Evolutionary conservation across 2,329 filamentous ascomycete genomes (phyloP).

Genomic region (Trichoderma arundinaceum): DNA sequence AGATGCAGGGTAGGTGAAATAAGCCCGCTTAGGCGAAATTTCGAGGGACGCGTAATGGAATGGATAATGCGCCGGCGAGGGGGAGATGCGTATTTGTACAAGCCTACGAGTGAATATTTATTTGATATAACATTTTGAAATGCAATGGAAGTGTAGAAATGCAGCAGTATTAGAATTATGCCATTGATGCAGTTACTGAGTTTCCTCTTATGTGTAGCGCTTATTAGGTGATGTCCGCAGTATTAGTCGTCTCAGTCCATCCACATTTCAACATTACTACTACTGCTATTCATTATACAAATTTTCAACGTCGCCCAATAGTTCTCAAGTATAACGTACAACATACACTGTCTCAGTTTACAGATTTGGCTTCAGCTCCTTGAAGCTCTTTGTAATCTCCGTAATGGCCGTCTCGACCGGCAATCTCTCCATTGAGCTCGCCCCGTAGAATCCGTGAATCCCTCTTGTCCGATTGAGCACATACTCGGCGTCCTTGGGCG

Average conservation of each 20-base stretch:
- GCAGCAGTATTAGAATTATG: neutral
- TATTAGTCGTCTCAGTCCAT: too few species aligned
- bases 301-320: too few species aligned
- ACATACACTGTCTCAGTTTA: neutral
- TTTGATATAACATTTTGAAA: too few species aligned
- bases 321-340: too few species aligned
- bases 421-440: slow-evolving; percentile 71
- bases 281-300: too few species aligned
- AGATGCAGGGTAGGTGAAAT: slow-evolving; percentile 19
- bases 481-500: slow-evolving; percentile 66
- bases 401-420: slow-evolving; percentile 71
- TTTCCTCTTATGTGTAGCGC: neutral
- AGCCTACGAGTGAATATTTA: too few species aligned
- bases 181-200: neutral
- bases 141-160: too few species aligned
- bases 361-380: slow-evolving; percentile 3
- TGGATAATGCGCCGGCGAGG: neutral
- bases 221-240: too few species aligned
- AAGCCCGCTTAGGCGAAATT: neutral
- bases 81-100: neutral
- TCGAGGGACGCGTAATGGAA: slow-evolving; percentile 9
- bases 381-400: slow-evolving; percentile 43
- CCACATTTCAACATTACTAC: too few species aligned
- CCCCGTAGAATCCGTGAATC: slow-evolving; percentile 74
- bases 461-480: slow-evolving; percentile 65